Percentiles rank a stretch among this genome's conserved stretches.
Evolutionary conservation across 306 rosid genomes (phyloP).

Genomic region (Parietaria judaica): DNA sequence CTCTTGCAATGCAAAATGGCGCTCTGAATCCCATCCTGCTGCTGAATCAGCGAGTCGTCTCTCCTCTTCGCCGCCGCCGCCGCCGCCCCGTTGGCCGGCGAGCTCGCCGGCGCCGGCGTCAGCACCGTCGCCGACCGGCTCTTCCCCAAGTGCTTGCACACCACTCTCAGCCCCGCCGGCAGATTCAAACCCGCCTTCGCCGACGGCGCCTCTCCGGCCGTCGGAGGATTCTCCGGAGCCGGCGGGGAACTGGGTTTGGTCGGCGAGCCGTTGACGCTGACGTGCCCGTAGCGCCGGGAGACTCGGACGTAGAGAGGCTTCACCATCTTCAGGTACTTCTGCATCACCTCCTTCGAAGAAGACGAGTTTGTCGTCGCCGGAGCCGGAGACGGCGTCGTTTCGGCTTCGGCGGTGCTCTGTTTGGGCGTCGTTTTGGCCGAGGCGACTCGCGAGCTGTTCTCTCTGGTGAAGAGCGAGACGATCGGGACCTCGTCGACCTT

Average conservation of each 20-base stretch:
- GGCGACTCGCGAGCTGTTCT: conserved; percentile 51
- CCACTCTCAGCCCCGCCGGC: conserved; percentile 68
- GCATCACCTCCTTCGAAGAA: conserved; percentile 69
- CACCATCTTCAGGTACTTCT: conserved; percentile 71
- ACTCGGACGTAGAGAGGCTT: conserved; percentile 83
- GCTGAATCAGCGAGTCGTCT: conserved; percentile 86
- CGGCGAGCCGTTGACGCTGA: conserved; percentile 21
- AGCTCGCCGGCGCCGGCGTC: conserved; percentile 67
- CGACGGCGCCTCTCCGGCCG: conserved; percentile 23
- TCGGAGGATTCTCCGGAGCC: neutral
- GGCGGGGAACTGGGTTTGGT: neutral
- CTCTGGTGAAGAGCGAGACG: conserved; percentile 70
- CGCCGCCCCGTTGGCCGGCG: conserved; percentile 53
- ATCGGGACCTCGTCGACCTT: conserved; percentile 86
- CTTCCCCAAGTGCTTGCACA: conserved; percentile 85
- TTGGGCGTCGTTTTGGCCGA: conserved; percentile 33
- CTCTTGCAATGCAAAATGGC: conserved; percentile 96
- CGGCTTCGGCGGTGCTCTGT: conserved; percentile 37
- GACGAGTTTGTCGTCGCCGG: conserved; percentile 19
- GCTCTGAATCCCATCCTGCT: conserved; percentile 93
- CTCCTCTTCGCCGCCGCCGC: conserved; percentile 41
- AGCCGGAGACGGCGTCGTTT: conserved; percentile 15
- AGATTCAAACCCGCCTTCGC: conserved; percentile 37
- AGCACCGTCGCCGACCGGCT: conserved; percentile 94
- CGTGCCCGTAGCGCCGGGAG: conserved; percentile 55